Evolutionary conservation across 257 asterid genomes (phyloP).

Genomic region (Haberlea rhodopensis): DNA sequence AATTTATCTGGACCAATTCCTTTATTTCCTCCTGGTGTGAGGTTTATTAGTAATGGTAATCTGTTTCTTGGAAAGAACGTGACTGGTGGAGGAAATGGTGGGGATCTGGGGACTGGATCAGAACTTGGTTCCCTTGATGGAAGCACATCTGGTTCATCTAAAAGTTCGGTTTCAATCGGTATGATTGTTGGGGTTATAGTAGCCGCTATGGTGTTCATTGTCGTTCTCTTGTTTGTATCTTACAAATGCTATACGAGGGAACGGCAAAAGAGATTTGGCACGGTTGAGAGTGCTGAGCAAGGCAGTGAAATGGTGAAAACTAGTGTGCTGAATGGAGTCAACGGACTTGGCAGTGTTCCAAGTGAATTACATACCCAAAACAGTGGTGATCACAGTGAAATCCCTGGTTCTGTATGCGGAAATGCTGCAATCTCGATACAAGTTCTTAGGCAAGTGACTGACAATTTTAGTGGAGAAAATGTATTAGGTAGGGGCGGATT

Average conservation of each 20-base stretch:
- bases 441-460: constrained; percentile 77
- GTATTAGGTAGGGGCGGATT: constrained; percentile 88
- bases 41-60: constrained; percentile 47
- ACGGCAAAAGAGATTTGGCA: constrained; percentile 47
- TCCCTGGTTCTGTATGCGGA: constrained; percentile 71
- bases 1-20: constrained; percentile 66
- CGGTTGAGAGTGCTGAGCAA: constrained; percentile 54
- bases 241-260: constrained; percentile 62
- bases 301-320: constrained; percentile 56
- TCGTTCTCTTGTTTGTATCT: constrained; percentile 64
- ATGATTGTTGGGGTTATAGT: constrained; percentile 72
- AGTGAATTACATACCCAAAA: constrained; percentile 75
- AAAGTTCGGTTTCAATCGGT: constrained; percentile 50
- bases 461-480: constrained; percentile 66
- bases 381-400: constrained; percentile 70
- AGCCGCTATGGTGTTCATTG: constrained; percentile 58
- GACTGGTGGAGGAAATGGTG: constrained; percentile 48
- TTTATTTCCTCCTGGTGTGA: constrained; percentile 43
- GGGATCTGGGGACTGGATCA: constrained; percentile 34
- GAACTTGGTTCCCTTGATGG: constrained; percentile 30
- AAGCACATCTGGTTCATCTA: constrained; percentile 36
- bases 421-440: constrained; percentile 69
- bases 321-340: constrained; percentile 33
- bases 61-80: constrained; percentile 51
- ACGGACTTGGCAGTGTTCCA: constrained; percentile 41